Base-by-base conservation (phyloP, 202 grass and related monocot genomes). In the Bolboschoenoplectus hybrid region DNA sequence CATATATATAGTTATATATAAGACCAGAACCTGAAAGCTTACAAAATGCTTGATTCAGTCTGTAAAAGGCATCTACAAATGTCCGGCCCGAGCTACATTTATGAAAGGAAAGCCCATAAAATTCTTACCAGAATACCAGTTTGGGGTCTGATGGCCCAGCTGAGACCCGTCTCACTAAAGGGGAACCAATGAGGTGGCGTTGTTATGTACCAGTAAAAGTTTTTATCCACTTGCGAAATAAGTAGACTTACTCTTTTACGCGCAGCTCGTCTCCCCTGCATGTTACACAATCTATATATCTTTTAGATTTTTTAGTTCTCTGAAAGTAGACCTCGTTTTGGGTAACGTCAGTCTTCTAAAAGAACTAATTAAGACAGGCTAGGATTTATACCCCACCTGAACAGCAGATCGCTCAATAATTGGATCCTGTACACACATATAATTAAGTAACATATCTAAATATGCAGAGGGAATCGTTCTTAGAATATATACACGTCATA, bases 381-480 rank as follows among this genome's bases (percentile, higher is more conserved):
- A 43, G 43, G 2, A 44, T 5, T 3, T 44, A 44, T 44, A 9
- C 14, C 74, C 50, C 74, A 77, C 47, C 50, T 56, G 32, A 77
- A 77, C 32, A 77, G 32, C 32, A 76, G 73, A 76, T 76, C 4
- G 11, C 6, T 19, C 41, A 14, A 46, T 72, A 72, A 72, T 72
- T 34, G 1, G 62, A 35, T 64, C 62, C 26, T 65, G 63, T 1
- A 36, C 43, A 26, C 43, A 44, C 2, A 3, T 2, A 44, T 44
- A 44, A 61, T 14, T 61, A 19, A 20, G 16, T 5, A 61, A 26
- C 12, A 43, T 68, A 43, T 68, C 36, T 68, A 19, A 7, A 63
- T 55, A 43, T 68, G 66, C 12, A 41, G 26, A 26, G 26, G 26
- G 26, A 26, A 26, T 26, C 57, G 17, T 19, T 20, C 6, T 61